phyloP scores from a whole-genome alignment of 306 rosid species.

The Datisca glomerata region DNA sequence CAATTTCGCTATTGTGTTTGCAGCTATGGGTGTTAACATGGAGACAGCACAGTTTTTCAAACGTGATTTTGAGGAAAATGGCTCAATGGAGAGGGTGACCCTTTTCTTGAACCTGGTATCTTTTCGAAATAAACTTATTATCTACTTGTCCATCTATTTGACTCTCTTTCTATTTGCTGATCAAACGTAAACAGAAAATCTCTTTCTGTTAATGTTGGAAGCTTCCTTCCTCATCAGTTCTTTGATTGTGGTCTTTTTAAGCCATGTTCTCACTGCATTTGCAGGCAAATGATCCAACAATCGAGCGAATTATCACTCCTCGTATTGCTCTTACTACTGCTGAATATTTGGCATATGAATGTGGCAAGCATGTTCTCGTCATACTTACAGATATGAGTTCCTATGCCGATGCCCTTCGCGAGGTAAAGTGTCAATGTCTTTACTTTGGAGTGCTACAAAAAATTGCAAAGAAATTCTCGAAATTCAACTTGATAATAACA shows the following conservation, averaged over 20 bases:
- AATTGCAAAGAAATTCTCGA: not conserved
- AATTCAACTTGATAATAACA: not conserved
- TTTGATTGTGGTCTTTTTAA: not conserved
- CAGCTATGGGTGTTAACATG: slow-evolving; percentile 99
- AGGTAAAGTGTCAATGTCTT: slow-evolving; percentile 36
- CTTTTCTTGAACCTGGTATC: slow-evolving; percentile 94
- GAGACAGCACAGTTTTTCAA: slow-evolving; percentile 98
- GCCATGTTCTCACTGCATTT: slow-evolving; percentile 14
- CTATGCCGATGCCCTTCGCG: slow-evolving; percentile 99
- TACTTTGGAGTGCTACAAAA: not conserved
- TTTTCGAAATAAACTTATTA: slow-evolving; percentile 6
- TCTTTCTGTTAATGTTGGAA: too few relatives aligned
- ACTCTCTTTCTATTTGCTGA: too few relatives aligned
- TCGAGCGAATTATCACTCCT: slow-evolving; percentile 98
- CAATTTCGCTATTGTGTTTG: slow-evolving; percentile 98
- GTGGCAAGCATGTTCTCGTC: slow-evolving; percentile 99
- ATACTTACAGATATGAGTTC: slow-evolving; percentile 99
- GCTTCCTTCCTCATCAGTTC: not conserved
- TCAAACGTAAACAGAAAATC: too few relatives aligned
- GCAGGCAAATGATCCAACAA: slow-evolving; percentile 99
- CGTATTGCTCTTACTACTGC: slow-evolving; percentile 99
- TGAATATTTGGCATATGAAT: slow-evolving; percentile 96
- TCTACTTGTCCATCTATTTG: too few relatives aligned
- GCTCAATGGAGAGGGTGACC: slow-evolving; percentile 99
- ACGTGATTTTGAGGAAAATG: slow-evolving; percentile 99